phyloP scores from a whole-genome alignment of 2,329 filamentous ascomycete species.

The Thermothelomyces thermophilus region DNA sequence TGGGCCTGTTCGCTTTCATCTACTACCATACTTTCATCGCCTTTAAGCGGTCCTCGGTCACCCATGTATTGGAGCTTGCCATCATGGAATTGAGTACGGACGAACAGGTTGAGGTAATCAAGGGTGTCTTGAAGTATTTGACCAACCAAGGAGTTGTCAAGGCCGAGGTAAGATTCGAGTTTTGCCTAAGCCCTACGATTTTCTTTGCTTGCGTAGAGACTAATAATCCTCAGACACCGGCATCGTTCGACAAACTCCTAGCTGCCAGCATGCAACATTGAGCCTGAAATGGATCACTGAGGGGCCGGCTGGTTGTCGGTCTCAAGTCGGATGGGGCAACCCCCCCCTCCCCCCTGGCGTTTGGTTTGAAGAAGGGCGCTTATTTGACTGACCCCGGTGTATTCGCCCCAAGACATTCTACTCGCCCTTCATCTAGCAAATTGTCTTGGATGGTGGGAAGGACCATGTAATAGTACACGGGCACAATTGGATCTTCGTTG shows the following conservation, averaged over 20 bases:
- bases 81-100: slow-evolving; percentile 83
- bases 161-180: slow-evolving; percentile 31
- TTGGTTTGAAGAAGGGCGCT: slow-evolving; percentile 15
- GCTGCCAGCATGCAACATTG: slow-evolving; percentile 3
- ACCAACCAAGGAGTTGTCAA: slow-evolving; percentile 53
- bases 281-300: neutral
- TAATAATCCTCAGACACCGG: slow-evolving; percentile 2
- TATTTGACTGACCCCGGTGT: neutral
- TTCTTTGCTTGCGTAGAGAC: neutral
- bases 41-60: slow-evolving; percentile 75
- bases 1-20: slow-evolving; percentile 97
- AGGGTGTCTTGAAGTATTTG: slow-evolving; percentile 56
- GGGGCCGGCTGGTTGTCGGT: neutral
- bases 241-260: slow-evolving; percentile 10
- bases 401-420: slow-evolving; percentile 1
- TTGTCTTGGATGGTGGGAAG: neutral
- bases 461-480: slow-evolving; percentile 3
- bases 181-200: neutral
- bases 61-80: slow-evolving; percentile 80
- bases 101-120: slow-evolving; percentile 79
- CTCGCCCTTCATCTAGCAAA: neutral
- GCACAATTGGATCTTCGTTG: slow-evolving; percentile 3
- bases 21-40: slow-evolving; percentile 98
- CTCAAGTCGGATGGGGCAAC: slow-evolving; percentile 7
- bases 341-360: slow-evolving; percentile 14